Percentiles rank a stretch among this genome's conserved stretches.
These are phyloP conservation scores for Irpex rosettiformis DNA, from an alignment of 1,284 basidiomycete genomes.

Conservation along the genomic window DNA sequence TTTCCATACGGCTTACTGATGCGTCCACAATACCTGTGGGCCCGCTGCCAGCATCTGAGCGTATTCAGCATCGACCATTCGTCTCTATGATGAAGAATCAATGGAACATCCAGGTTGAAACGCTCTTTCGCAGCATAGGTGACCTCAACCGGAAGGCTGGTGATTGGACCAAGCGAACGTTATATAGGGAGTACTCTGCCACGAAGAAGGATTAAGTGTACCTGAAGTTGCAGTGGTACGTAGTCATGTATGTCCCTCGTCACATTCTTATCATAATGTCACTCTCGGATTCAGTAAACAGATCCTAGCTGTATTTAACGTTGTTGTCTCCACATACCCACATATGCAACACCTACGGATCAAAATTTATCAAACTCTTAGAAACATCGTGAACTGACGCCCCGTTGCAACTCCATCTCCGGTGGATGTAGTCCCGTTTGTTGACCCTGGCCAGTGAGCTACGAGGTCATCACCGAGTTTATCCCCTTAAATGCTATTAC, in stretches of 20 bases:
- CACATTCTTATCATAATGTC: not conserved
- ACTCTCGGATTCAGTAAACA: not conserved
- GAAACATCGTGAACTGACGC: too few species aligned
- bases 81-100: slow-evolving; percentile 21
- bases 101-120: slow-evolving; percentile 29
- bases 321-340: too few species aligned
- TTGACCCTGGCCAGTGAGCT: too few species aligned
- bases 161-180: slow-evolving; percentile 23
- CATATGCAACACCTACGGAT: too few species aligned
- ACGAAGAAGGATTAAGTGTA: slow-evolving; percentile 2
- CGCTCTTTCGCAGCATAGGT: slow-evolving; percentile 20
- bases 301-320: too few species aligned
- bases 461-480: too few species aligned
- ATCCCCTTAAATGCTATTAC: too few species aligned
- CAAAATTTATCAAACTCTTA: too few species aligned
- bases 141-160: slow-evolving; percentile 21
- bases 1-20: slow-evolving; percentile 25
- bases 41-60: slow-evolving; percentile 22
- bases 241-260: not conserved
- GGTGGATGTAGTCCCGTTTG: too few species aligned
- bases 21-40: slow-evolving; percentile 15
- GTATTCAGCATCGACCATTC: slow-evolving; percentile 27
- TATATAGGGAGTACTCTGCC: slow-evolving; percentile 22
- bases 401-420: too few species aligned
- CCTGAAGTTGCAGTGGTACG: not conserved